A percentile compares a stretch with the other conserved stretches of the same genome.
These are phyloP conservation scores for Chaetomium fimeti DNA, from an alignment of 495 filamentous ascomycete genomes.

Conservation along the genomic window DNA sequence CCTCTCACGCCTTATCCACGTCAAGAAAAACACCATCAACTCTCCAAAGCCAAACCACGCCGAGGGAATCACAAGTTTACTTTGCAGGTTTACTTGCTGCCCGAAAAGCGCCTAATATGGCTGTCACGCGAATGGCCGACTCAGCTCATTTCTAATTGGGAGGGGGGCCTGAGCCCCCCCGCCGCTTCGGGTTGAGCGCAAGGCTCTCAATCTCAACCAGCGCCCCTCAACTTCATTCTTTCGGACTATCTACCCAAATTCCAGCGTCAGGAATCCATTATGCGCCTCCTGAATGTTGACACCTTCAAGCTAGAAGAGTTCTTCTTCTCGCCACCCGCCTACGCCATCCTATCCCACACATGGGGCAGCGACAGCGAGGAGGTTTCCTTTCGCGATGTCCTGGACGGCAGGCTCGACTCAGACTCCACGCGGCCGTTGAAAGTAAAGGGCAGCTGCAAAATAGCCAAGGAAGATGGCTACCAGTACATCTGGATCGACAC, in stretches of 20 bases:
- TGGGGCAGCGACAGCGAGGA: conserved; percentile 28
- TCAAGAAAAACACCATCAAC: too few relatives aligned
- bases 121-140: not conserved
- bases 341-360: conserved; percentile 27
- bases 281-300: conserved; percentile 17
- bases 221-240: not conserved
- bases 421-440: conserved; percentile 2
- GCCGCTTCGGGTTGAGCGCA: not conserved
- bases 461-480: conserved; percentile 13
- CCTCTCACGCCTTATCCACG: too few relatives aligned
- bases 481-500: conserved; percentile 38
- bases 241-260: not conserved
- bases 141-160: not conserved
- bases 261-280: not conserved
- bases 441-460: not conserved
- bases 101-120: not conserved
- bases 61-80: not conserved
- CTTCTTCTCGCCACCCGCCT: conserved; percentile 14
- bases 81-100: not conserved
- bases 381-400: conserved; percentile 19
- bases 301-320: conserved; percentile 18
- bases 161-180: not conserved
- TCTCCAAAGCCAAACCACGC: too few relatives aligned
- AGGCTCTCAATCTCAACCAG: not conserved
- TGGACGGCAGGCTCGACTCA: conserved; percentile 9